These are phyloP conservation scores for Breynia disticha DNA, from an alignment of 441 rosid genomes.

Conservation along the genomic window DNA sequence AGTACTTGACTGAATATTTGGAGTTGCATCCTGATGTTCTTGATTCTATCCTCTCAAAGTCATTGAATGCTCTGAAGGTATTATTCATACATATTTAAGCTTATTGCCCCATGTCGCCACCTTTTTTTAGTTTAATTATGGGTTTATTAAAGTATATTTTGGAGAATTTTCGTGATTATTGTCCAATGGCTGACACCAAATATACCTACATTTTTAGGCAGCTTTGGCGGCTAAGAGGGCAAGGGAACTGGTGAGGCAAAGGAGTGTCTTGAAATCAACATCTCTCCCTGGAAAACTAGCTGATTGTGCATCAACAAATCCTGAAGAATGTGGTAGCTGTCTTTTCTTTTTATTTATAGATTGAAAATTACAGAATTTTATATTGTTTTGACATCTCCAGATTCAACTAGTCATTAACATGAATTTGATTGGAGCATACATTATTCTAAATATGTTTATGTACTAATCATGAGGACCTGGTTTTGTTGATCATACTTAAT, in stretches of 20 bases:
- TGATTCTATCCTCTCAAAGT: slow-evolving; percentile 80
- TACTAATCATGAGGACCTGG: too few species aligned
- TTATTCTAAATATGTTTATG: too few species aligned
- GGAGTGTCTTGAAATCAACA: slow-evolving; percentile 76
- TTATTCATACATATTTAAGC: neutral
- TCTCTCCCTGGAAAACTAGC: slow-evolving; percentile 96
- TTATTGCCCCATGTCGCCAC: neutral
- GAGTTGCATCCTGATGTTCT: slow-evolving; percentile 97
- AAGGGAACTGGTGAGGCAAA: slow-evolving; percentile 78
- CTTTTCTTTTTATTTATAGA: neutral
- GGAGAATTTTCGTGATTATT: slow-evolving; percentile 1
- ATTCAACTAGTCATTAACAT: too few species aligned
- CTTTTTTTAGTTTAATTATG: neutral
- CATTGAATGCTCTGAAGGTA: slow-evolving; percentile 95
- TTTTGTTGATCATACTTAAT: too few species aligned
- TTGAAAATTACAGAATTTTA: neutral
- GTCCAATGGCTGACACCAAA: neutral
- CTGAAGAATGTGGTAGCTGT: slow-evolving; percentile 69
- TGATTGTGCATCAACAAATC: slow-evolving; percentile 81
- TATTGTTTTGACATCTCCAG: too few species aligned
- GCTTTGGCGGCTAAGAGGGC: slow-evolving; percentile 97
- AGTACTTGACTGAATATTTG: slow-evolving; percentile 85
- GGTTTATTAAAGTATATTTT: neutral
- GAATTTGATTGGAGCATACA: too few species aligned
- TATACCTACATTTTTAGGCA: slow-evolving; percentile 53